These are phyloP conservation scores for Nicotiana attenuata DNA, from an alignment of 257 asterid genomes.

Conservation along the genomic window DNA sequence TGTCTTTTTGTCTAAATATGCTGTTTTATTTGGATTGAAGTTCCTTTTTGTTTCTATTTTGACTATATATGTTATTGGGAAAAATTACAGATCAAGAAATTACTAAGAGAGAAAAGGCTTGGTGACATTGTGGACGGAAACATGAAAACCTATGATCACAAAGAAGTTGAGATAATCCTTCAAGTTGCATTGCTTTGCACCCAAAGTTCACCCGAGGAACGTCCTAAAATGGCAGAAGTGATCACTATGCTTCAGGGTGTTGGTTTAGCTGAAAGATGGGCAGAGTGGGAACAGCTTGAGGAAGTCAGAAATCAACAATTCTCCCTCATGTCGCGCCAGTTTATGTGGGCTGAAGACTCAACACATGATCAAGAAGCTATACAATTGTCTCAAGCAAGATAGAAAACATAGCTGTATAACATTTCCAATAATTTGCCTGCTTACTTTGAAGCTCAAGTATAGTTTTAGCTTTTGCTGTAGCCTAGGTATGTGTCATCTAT, in stretches of 20 bases:
- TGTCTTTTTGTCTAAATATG: background rate
- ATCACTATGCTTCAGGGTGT: constrained; percentile 71
- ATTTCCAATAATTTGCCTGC: background rate
- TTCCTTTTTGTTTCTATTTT: background rate
- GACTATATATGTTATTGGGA: background rate
- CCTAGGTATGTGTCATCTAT: background rate
- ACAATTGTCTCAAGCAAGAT: constrained; percentile 79
- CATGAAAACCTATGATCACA: constrained; percentile 37
- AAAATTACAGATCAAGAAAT: constrained; percentile 55
- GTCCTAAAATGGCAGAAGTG: constrained; percentile 73
- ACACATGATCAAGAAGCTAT: constrained; percentile 75
- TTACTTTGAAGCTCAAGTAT: background rate
- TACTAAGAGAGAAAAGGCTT: constrained; percentile 58
- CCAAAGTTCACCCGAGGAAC: constrained; percentile 70
- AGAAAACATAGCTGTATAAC: background rate
- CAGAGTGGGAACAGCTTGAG: constrained; percentile 88
- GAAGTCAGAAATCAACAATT: constrained; percentile 49
- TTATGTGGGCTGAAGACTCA: constrained; percentile 76
- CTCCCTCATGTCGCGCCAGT: constrained; percentile 41
- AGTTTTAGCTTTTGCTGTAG: background rate
- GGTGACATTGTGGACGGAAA: constrained; percentile 64
- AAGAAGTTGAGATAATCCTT: constrained; percentile 64
- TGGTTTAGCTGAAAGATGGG: constrained; percentile 84
- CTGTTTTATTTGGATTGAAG: background rate
- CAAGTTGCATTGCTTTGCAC: constrained; percentile 92